Percentiles rank a stretch among this genome's conserved stretches.
phyloP scores from a whole-genome alignment of 371 early-diverging fungal genomes.

The Rhizomucor miehei region DNA sequence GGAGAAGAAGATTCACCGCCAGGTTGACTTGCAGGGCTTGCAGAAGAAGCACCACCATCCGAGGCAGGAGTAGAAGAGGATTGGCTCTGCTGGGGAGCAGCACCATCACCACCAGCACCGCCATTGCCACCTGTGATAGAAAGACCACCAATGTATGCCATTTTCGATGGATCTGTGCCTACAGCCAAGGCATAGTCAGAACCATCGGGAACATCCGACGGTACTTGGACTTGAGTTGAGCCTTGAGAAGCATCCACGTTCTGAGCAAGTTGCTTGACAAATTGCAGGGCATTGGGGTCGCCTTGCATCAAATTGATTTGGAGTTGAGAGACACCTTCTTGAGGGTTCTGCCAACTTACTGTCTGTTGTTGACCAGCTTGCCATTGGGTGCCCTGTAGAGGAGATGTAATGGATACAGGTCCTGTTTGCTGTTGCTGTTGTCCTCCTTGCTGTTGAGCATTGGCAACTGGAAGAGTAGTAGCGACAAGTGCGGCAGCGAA shows the following conservation, averaged over 20 bases:
- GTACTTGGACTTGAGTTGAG: slow-evolving; percentile 31
- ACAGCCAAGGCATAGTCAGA: slow-evolving; percentile 38
- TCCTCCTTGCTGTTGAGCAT: no score
- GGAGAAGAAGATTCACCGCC: slow-evolving; percentile 1
- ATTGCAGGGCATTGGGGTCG: slow-evolving; percentile 28
- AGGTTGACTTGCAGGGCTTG: neutral
- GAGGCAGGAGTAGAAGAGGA: no score
- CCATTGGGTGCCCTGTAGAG: slow-evolving; percentile 36
- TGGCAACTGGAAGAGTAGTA: no score
- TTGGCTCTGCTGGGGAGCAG: no score
- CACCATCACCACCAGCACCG: no score
- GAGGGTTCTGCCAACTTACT: slow-evolving; percentile 40
- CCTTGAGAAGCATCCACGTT: slow-evolving; percentile 33
- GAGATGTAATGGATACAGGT: slow-evolving; percentile 36
- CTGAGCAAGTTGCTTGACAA: slow-evolving; percentile 29
- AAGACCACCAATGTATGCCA: slow-evolving; percentile 42
- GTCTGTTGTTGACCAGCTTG: slow-evolving; percentile 30
- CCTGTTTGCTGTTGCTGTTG: slow-evolving; percentile 3
- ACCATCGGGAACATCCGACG: slow-evolving; percentile 33
- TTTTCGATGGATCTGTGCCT: slow-evolving; percentile 22
- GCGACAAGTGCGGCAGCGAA: no score
- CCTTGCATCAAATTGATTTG: slow-evolving; percentile 43
- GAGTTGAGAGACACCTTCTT: slow-evolving; percentile 24
- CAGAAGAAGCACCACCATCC: slow-evolving; percentile 6
- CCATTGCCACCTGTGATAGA: slow-evolving; percentile 9